A percentile compares a stretch with the other conserved stretches of the same genome.
phyloP scores from a whole-genome alignment of 164 flowering plant species.

The Liriodendron chinense region DNA sequence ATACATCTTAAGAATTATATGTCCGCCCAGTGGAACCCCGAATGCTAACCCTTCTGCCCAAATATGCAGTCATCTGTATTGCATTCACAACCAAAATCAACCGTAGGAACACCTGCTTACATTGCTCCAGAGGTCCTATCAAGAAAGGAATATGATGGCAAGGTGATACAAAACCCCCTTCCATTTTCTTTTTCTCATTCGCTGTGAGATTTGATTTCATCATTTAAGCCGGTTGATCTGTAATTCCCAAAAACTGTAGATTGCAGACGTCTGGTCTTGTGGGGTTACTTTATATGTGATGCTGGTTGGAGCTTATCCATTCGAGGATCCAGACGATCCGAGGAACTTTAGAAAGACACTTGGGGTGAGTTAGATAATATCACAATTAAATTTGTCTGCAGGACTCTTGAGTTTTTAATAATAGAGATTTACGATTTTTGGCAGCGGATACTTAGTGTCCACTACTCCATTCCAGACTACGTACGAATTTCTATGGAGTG shows the following conservation, averaged over 20 bases:
- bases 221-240: not conserved
- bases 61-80: constrained; percentile 62
- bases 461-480: constrained; percentile 73
- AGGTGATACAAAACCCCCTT: constrained; percentile 33
- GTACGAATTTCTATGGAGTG: constrained; percentile 72
- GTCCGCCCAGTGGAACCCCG: not conserved
- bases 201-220: not conserved
- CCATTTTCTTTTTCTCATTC: not conserved
- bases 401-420: not conserved
- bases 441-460: constrained; percentile 76
- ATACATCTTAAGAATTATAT: not conserved
- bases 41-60: constrained; percentile 6
- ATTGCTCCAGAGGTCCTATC: constrained; percentile 84
- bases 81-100: constrained; percentile 88
- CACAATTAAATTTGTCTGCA: not conserved
- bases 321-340: constrained; percentile 87
- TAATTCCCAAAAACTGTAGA: constrained; percentile 32
- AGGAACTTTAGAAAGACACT: constrained; percentile 72
- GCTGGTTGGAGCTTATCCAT: constrained; percentile 88
- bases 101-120: constrained; percentile 87
- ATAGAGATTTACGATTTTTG: constrained; percentile 4
- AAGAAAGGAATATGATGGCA: constrained; percentile 76
- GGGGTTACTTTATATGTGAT: constrained; percentile 88
- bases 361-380: constrained; percentile 36
- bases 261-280: constrained; percentile 93